A percentile compares a stretch with the other conserved stretches of the same genome.
Conservation (phyloP, 2,329 filamentous ascomycete genomes). For the Aplosporella prunicola region DNA sequence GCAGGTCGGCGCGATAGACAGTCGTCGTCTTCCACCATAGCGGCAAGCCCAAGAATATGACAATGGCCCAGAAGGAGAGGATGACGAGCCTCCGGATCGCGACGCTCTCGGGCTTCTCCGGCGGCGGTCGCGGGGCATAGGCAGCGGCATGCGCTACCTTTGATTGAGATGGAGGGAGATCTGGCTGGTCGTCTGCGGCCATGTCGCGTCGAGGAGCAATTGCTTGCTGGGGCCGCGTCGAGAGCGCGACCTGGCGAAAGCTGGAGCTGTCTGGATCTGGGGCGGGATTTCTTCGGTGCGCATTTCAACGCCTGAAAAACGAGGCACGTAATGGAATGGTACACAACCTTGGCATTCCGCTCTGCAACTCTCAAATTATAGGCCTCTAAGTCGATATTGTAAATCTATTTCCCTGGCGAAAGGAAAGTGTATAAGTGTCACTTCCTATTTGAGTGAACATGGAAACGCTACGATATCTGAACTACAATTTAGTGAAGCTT, state of each 20-base stretch:
- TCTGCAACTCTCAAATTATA: too few species aligned
- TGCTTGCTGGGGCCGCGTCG: background rate
- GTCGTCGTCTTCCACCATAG: constrained; percentile 95
- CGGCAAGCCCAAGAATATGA: constrained; percentile 73
- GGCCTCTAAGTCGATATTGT: too few species aligned
- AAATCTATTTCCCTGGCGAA: too few species aligned
- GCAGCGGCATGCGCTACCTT: background rate
- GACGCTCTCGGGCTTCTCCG: constrained; percentile 62
- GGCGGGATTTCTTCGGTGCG: too few species aligned
- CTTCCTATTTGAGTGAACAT: too few species aligned
- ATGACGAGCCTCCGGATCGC: constrained; percentile 66
- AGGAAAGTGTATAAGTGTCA: too few species aligned
- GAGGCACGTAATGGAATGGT: too few species aligned
- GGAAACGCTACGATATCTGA: too few species aligned
- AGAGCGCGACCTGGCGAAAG: background rate
- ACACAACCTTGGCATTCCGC: too few species aligned
- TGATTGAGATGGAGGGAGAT: background rate
- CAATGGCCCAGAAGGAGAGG: constrained; percentile 82
- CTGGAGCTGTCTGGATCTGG: too few species aligned
- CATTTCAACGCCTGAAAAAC: too few species aligned
- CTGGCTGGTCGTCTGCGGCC: background rate
- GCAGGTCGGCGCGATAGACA: constrained; percentile 78
- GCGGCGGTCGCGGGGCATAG: constrained; percentile 46
- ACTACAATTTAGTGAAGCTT: too few species aligned
- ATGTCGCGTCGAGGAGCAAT: background rate